These are phyloP conservation scores for Rhododendron molle DNA, from an alignment of 148 eudicot genomes.

Conservation along the genomic window DNA sequence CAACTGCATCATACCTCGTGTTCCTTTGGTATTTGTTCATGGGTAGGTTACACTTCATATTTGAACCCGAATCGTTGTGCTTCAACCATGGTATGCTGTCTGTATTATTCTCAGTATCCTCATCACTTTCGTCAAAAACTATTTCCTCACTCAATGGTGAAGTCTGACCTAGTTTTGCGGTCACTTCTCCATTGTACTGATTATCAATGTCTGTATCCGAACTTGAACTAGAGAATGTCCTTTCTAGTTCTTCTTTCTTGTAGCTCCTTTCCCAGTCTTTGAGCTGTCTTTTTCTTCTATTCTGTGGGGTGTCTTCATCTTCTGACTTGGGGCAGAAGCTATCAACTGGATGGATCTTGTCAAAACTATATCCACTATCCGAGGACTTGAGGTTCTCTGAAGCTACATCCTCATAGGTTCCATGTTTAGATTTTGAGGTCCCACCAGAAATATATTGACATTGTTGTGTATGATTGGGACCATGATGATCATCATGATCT, in stretches of 20 bases:
- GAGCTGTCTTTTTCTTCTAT: neutral
- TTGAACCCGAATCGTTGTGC: neutral
- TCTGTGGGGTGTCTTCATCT: neutral
- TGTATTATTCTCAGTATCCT: neutral
- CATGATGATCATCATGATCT: constrained; percentile 15
- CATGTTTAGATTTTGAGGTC: constrained; percentile 5
- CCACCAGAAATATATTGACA: neutral
- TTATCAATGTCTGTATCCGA: neutral
- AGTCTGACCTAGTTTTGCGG: neutral
- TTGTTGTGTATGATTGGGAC: constrained; percentile 2
- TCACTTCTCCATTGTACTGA: neutral
- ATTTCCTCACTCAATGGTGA: neutral
- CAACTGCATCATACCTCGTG: neutral
- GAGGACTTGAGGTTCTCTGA: neutral
- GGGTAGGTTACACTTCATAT: neutral
- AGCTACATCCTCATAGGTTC: constrained; percentile 3
- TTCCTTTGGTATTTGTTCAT: neutral
- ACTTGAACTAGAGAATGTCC: constrained; percentile 12
- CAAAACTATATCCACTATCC: neutral
- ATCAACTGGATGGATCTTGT: neutral
- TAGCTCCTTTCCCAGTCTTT: constrained; percentile 1
- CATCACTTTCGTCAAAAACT: constrained; percentile 9
- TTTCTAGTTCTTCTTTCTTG: neutral
- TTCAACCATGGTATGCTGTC: constrained; percentile 4
- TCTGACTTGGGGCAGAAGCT: constrained; percentile 13